phyloP scores from a whole-genome alignment of 805 yeast genomes.

The Candida orba region DNA sequence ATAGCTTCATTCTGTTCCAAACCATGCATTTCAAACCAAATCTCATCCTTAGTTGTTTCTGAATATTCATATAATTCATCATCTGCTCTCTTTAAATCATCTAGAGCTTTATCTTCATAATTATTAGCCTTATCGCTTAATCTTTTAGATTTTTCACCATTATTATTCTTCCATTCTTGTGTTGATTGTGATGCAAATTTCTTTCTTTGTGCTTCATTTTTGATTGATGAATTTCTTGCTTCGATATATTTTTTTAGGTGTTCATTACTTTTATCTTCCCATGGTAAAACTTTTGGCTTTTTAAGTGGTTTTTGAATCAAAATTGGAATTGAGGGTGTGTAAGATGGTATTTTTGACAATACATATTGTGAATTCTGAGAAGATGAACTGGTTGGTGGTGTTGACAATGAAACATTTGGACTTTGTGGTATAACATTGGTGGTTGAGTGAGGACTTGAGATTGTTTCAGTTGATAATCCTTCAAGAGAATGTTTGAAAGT shows the following conservation, averaged over 20 bases:
- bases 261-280: conserved; percentile 13
- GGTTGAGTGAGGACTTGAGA: neutral
- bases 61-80: conserved; percentile 21
- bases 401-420: neutral
- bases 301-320: conserved; percentile 14
- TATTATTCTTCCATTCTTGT: conserved; percentile 20
- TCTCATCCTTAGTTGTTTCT: conserved; percentile 12
- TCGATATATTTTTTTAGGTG: conserved; percentile 12
- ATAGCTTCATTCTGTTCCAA: conserved; percentile 22
- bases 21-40: conserved; percentile 25
- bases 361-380: neutral
- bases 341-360: conserved; percentile 1
- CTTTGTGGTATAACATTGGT: neutral
- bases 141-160: conserved; percentile 20
- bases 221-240: conserved; percentile 14
- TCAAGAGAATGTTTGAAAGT: conserved; percentile 30
- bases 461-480: neutral
- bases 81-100: conserved; percentile 21
- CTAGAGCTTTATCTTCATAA: conserved; percentile 13
- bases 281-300: conserved; percentile 20
- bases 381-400: conserved; percentile 3
- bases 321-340: conserved; percentile 1
- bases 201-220: conserved; percentile 18
- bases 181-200: conserved; percentile 23
- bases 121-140: conserved; percentile 22